Evolutionary conservation across 306 rosid species (phyloP), one percentile per base, ranked within the genome.

Genomic region (Cucurbita moschata): DNA sequence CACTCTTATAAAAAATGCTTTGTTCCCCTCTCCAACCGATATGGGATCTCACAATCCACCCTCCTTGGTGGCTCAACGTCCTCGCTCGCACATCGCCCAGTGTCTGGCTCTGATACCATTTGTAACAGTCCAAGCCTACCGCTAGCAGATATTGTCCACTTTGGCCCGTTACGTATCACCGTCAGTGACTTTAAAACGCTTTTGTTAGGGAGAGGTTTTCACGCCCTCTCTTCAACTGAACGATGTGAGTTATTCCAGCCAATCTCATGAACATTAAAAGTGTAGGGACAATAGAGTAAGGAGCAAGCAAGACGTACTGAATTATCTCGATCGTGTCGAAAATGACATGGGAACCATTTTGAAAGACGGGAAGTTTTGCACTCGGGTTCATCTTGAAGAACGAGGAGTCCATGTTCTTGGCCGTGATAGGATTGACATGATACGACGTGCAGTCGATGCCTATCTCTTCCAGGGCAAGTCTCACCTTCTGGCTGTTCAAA

Each of bases 381-480:
- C 77, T 82, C 0, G 88, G 89, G 80, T 88, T 91, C 88, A 83
- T 89, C 83, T 80, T 80, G 82, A 95, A 94, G 85, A 94, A 87
- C 6, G 82, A 65, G 76, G 90, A 87, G 73, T 89, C 90, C 86
- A 91, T 75, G 81, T 91, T 95, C 91, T 89, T 95, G 73, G 95
- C 99, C 4, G 96, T 91, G 55, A 88, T 66, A 15, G 97, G 96
- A 81, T 95, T 95, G 85, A 79, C 91, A 88, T 89, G 97, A 90
- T 79, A 77, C 16, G 96, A 95, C 5, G 99, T 95, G 81, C 89
- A 95, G 83, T 88, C 99, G 57, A 85, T 84, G 80, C 85, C 86
- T 69, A 80, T 88, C 85, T 91, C 97, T 79, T 95, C 99, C 92
- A 91, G 82, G 18, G 92, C 97, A 37, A 95, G 91, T 68, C 99